Evolutionary conservation across 1,284 basidiomycete species (phyloP), one percentile per base, ranked within the genome.

Genomic region (Moniliella sp.): DNA sequence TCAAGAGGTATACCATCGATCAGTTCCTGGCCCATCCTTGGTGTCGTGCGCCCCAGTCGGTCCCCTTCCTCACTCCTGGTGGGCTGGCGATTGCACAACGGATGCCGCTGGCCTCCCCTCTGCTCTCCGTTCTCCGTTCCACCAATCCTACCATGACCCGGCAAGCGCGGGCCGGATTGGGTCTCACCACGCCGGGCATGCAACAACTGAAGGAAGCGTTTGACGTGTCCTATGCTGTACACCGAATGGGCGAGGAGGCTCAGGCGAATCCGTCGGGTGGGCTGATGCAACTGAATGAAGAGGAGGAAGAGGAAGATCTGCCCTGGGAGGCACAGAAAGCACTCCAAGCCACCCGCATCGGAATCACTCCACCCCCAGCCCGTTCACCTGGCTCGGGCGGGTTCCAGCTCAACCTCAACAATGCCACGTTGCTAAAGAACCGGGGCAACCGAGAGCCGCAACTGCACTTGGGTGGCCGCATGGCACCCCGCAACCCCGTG

Each of bases 241-340:
- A 97, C 63, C 75, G 91, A 13, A 93, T 93, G 82, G 88, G 94
- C 58, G 91, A 99, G 62, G 91, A 99, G 63, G 84, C 83, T n/a
- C 15, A 78, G 78, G 0, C 37, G 48, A 18, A 75, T 14, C 71
- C 71, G 27, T 61, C 63, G 26, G 61, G 62, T 4, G n/a, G 29
- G 29, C 3, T 94, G 15, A 68, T 69, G 13, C 78, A 77, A 11
- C 69, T 97, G 44, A 93, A 94, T 62, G 86, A 93, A 56, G 83
- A 86, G 43, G 84, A 86, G 30, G 48, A 66, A 62, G 40, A 71
- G 65, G 55, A 61, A 30, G 52, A 49, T 15, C 37, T 55, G 18
- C 57, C 60, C 14, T 21, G 27, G 4, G 31, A 32, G 21, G 31
- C 25, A 3, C 5, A 27, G 18, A 18, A 35, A 10, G 31, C n/a